Percentiles rank a stretch among this genome's conserved stretches.
These are phyloP conservation scores for Fusarium globosum DNA, from an alignment of 2,329 filamentous ascomycete genomes.

Conservation along the genomic window DNA sequence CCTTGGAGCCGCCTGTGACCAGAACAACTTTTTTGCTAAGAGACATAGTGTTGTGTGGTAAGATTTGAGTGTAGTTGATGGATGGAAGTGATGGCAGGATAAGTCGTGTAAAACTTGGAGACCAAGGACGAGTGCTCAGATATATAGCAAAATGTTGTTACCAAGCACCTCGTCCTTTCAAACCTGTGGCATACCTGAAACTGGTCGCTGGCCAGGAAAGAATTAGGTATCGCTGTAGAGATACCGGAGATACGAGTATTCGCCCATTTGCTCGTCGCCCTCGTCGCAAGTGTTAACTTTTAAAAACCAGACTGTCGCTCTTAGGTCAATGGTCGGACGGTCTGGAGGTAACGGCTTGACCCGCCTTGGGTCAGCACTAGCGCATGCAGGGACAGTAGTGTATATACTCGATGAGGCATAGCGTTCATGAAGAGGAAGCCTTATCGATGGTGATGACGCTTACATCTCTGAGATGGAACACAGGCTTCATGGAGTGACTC, in stretches of 20 bases:
- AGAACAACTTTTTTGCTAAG: neutral
- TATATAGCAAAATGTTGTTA: neutral
- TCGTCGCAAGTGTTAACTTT: neutral
- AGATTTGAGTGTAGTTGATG: too few species aligned
- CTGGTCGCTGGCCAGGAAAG: too few species aligned
- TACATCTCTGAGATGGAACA: neutral
- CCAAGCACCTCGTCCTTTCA: too few species aligned
- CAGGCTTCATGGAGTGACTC: neutral
- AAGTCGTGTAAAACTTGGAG: neutral
- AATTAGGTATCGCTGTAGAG: too few species aligned
- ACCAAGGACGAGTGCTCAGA: too few species aligned
- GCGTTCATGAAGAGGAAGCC: neutral
- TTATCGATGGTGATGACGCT: neutral
- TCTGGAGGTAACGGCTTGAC: neutral
- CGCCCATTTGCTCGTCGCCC: neutral
- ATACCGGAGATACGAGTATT: neutral
- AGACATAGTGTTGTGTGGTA: neutral
- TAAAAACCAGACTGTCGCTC: neutral
- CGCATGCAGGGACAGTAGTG: neutral
- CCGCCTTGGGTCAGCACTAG: neutral
- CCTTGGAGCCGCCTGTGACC: slow-evolving; percentile 3
- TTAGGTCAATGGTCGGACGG: neutral
- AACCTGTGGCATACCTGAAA: too few species aligned
- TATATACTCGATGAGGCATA: neutral
- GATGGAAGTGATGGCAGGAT: rapidly evolving